phyloP scores from a whole-genome alignment of 805 yeast species.

The Komagataella ulmi region DNA sequence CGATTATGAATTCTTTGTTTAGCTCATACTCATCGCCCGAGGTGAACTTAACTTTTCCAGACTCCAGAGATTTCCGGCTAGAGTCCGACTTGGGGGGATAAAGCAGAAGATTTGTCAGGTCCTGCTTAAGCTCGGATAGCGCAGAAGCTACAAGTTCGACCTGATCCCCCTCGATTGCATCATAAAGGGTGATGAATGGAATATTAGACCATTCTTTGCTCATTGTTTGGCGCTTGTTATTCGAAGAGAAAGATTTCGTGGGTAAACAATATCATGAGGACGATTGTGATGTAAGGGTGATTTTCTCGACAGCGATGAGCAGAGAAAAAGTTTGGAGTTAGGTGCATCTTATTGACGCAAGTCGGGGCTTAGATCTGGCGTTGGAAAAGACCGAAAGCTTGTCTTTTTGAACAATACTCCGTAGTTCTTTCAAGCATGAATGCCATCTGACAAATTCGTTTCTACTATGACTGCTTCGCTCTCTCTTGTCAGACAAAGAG shows the following conservation, averaged over 20 bases:
- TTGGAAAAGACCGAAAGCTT: neutral
- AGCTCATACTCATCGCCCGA: conserved; percentile 48
- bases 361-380: neutral
- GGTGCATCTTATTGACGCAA: neutral
- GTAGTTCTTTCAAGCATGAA: neutral
- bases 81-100: conserved; percentile 29
- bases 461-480: neutral
- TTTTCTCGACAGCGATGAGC: neutral
- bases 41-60: conserved; percentile 31
- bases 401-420: neutral
- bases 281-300: neutral
- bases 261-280: neutral
- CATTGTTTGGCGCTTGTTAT: conserved; percentile 1
- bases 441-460: neutral
- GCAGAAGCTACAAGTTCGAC: conserved; percentile 6
- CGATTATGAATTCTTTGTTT: conserved; percentile 51
- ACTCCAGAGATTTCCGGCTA: conserved; percentile 33
- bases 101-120: conserved; percentile 27
- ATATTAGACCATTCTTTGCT: conserved; percentile 22
- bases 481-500: neutral
- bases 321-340: neutral
- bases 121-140: conserved; percentile 22
- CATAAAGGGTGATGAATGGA: conserved; percentile 30
- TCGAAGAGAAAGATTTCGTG: neutral
- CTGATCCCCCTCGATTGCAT: conserved; percentile 24